Conservation (phyloP, 805 yeast species). For the Zygotorulaspora sp. region DNA sequence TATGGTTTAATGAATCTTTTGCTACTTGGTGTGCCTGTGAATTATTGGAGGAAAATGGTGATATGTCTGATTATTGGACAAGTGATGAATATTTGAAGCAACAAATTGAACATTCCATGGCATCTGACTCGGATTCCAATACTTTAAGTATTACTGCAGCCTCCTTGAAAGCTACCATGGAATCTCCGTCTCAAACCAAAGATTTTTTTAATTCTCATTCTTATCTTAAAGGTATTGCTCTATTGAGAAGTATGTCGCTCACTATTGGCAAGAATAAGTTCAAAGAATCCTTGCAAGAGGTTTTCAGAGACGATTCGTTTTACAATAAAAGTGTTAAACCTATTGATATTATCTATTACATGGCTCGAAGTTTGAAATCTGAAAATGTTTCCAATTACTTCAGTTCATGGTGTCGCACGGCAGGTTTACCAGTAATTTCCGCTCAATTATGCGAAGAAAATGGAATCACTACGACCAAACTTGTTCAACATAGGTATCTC, state of each 20-base stretch:
- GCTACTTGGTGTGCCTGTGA: constrained; percentile 68
- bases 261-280: constrained; percentile 23
- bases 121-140: constrained; percentile 14
- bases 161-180: constrained; percentile 11
- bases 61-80: constrained; percentile 21
- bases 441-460: constrained; percentile 30
- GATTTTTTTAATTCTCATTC: constrained; percentile 32
- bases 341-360: constrained; percentile 27
- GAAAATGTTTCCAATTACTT: constrained; percentile 27
- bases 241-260: constrained; percentile 29
- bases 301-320: constrained; percentile 17
- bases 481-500: constrained; percentile 41
- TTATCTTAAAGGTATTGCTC: constrained; percentile 33
- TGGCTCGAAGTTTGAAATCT: constrained; percentile 24
- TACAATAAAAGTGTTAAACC: constrained; percentile 28
- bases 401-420: constrained; percentile 54
- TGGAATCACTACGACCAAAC: constrained; percentile 28
- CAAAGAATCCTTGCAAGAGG: constrained; percentile 15
- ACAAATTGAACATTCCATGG: constrained; percentile 18
- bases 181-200: constrained; percentile 19
- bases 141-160: constrained; percentile 18
- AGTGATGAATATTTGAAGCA: constrained; percentile 23
- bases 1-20: constrained; percentile 76
- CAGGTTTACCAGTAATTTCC: constrained; percentile 55
- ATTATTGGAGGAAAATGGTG: constrained; percentile 35